Evolutionary conservation across 176 grass and related monocot genomes (phyloP).

Genomic region (Aechmea fasciata): DNA sequence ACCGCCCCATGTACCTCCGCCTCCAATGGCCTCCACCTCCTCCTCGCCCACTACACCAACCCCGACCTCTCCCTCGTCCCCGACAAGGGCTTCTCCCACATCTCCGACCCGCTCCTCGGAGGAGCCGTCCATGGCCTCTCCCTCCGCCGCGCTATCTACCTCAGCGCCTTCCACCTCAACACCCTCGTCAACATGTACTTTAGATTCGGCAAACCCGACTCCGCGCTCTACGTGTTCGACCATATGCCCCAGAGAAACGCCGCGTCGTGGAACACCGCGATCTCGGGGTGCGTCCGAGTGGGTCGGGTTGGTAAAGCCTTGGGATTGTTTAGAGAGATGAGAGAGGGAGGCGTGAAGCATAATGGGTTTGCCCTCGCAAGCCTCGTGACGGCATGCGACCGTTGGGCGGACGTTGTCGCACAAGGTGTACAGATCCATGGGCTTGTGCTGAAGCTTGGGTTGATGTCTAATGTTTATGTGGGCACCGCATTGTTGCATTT

Average conservation of each 20-base stretch:
- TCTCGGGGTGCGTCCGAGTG: conserved; percentile 44
- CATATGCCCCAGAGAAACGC: conserved; percentile 36
- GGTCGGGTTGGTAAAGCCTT: conserved; percentile 23
- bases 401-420: conserved; percentile 6
- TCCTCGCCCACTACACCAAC: conserved; percentile 39
- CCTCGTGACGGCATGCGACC: conserved; percentile 38
- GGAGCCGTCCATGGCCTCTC: conserved; percentile 37
- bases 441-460: conserved; percentile 33
- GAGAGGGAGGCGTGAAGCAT: conserved; percentile 25
- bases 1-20: background rate
- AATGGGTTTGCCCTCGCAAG: conserved; percentile 62
- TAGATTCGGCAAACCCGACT: background rate
- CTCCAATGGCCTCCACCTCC: background rate
- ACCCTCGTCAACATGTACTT: conserved; percentile 66
- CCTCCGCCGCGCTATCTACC: conserved; percentile 29
- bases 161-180: conserved; percentile 57
- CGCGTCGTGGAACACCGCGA: conserved; percentile 59
- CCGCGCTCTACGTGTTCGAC: conserved; percentile 55
- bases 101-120: conserved; percentile 24
- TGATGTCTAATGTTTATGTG: conserved; percentile 55
- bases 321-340: conserved; percentile 31
- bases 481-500: conserved; percentile 61
- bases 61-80: conserved; percentile 40
- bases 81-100: conserved; percentile 35
- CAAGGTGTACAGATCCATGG: conserved; percentile 40